Base-by-base conservation (phyloP, 192 early-diverging fungal species). In the Funneliformis geosporum region DNA sequence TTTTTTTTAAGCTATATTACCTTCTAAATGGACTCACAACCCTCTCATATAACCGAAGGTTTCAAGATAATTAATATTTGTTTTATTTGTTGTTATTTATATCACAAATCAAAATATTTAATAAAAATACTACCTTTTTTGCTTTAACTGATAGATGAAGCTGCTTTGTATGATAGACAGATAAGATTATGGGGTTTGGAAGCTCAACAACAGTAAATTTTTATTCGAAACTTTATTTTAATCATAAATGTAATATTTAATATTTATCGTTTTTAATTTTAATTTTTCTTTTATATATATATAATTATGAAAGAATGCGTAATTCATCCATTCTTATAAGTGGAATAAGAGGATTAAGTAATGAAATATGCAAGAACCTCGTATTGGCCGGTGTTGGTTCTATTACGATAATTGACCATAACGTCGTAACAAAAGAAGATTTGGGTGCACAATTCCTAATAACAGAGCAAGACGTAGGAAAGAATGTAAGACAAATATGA, bases 121-220 rank as follows among this genome's bases (percentile, higher is more conserved):
- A 55, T 55, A 21, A 21, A 55, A 55, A 55, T 55, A 55, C 18
- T 18, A 6, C 1, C 18, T 55, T 55, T 55, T 6, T 6, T 55
- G 14, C 18, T 55, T 6, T 6, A 21, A 6, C 18, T 21, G 50
- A 55, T 55, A 86, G 97, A 97, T 50, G 97, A 98, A 80, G 95
- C 93, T 9, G 92, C 93, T 46, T 89, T 99, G 14, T 99, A 99
- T 71, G 97, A 99, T 89, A 87, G 97, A 33, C 97, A 99, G 88
- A 99, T 99, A 81, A 89, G 97, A 69, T 86, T 99, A 25, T 99
- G 97, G 97, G 97, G 97, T 11, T 76, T 98, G 66, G 95, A 97
- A 76, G 94, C 96, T 38, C 97, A 99, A 80, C 89, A 89, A 73
- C 83, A 92, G 94, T 12, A 5, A 44, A 14, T 50, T 38, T n/a